A percentile compares a stretch with the other conserved stretches of the same genome.
phyloP scores from a whole-genome alignment of 208 protist species.

The Trypanosoma theileri region DNA sequence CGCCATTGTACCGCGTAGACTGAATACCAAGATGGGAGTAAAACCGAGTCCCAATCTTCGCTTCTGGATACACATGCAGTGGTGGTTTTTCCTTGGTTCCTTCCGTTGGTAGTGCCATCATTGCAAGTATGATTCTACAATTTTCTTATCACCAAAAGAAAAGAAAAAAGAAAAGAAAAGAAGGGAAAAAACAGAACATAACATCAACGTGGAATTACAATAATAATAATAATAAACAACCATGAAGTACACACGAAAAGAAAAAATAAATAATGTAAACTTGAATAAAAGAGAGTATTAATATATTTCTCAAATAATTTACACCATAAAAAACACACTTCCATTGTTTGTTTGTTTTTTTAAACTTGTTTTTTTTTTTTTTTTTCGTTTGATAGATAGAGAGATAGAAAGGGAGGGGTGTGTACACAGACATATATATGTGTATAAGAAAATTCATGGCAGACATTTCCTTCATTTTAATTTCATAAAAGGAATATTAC shows the following conservation, averaged over 20 bases:
- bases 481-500: constrained; percentile 2
- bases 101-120: constrained; percentile 14
- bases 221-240: no score
- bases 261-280: no score
- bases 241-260: no score
- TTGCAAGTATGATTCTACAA: background rate
- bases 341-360: no score
- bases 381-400: background rate
- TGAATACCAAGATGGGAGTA: constrained; percentile 74
- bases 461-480: constrained; percentile 9
- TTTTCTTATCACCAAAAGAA: background rate
- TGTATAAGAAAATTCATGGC: background rate
- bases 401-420: background rate
- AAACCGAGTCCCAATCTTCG: constrained; percentile 32
- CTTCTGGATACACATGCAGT: constrained; percentile 70
- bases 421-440: background rate
- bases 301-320: no score
- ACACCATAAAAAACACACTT: background rate
- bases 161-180: no score
- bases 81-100: constrained; percentile 37
- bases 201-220: no score
- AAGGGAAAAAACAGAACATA: constrained; percentile 2
- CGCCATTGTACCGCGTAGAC: constrained; percentile 59
- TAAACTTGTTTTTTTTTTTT: no score
- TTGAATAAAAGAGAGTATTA: no score